phyloP scores from a whole-genome alignment of 1,139 yeast genomes.

The Yamadazyma songkhlaensis region DNA sequence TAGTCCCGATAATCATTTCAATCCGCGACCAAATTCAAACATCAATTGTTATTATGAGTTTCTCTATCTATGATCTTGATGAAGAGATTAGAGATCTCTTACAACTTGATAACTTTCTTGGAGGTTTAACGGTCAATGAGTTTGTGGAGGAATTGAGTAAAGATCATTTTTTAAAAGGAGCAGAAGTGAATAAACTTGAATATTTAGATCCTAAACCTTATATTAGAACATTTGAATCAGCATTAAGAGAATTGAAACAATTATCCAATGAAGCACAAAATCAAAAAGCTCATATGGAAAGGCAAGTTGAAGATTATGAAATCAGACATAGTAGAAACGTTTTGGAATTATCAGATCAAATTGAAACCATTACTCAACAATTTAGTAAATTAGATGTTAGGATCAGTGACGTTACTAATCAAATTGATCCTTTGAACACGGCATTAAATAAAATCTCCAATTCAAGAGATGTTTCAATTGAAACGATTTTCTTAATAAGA shows the following conservation, averaged over 20 bases:
- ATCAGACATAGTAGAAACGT: slow-evolving; percentile 67
- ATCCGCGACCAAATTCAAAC: neutral
- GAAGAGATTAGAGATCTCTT: slow-evolving; percentile 68
- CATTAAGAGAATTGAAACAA: slow-evolving; percentile 65
- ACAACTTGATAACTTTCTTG: slow-evolving; percentile 67
- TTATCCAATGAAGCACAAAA: slow-evolving; percentile 53
- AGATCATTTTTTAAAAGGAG: slow-evolving; percentile 57
- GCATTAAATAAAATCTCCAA: slow-evolving; percentile 71
- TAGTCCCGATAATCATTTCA: neutral
- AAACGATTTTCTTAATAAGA: slow-evolving; percentile 70
- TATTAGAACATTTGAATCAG: slow-evolving; percentile 88
- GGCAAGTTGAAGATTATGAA: slow-evolving; percentile 62
- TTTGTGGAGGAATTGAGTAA: slow-evolving; percentile 82
- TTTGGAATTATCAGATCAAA: slow-evolving; percentile 49
- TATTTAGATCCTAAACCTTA: slow-evolving; percentile 90
- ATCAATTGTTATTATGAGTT: slow-evolving; percentile 29
- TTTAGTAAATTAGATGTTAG: slow-evolving; percentile 61
- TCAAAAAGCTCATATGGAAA: slow-evolving; percentile 48
- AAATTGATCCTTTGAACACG: slow-evolving; percentile 74
- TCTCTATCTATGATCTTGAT: slow-evolving; percentile 58
- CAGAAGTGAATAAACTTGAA: slow-evolving; percentile 53
- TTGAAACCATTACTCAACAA: slow-evolving; percentile 38
- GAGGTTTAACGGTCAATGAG: slow-evolving; percentile 69
- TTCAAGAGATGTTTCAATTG: slow-evolving; percentile 71
- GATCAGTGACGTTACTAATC: slow-evolving; percentile 57